Percentiles rank a stretch among this genome's conserved stretches.
Evolutionary conservation across 2,329 filamentous ascomycete genomes (phyloP).

Genomic region (Endoconidiophora laricicola): DNA sequence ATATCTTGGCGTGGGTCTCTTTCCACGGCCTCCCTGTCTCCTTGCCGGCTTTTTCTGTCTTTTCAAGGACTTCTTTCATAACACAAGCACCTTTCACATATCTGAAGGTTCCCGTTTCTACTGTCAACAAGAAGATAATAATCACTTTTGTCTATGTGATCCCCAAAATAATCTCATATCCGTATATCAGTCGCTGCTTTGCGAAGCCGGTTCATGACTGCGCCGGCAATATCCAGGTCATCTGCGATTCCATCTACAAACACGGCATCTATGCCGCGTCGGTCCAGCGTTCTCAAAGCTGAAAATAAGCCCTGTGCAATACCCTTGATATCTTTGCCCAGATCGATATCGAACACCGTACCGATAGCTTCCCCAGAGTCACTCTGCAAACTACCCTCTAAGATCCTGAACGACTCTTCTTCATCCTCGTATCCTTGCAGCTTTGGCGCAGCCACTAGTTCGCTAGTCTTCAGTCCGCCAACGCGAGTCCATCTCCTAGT

Average conservation of each 20-base stretch:
- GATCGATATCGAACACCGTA: constrained; percentile 48
- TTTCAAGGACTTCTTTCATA: no score
- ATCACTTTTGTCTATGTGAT: not conserved
- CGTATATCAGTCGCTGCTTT: constrained; percentile 54
- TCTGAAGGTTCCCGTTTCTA: no score
- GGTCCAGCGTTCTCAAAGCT: constrained; percentile 70
- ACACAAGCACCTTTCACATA: no score
- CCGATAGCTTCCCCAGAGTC: constrained; percentile 21
- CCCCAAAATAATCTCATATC: constrained; percentile 18
- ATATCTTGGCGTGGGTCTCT: not conserved
- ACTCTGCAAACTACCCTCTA: constrained; percentile 24
- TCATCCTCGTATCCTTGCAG: constrained; percentile 18
- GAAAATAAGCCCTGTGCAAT: constrained; percentile 84
- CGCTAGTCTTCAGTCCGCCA: constrained; percentile 23
- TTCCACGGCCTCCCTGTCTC: not conserved
- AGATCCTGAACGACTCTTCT: constrained; percentile 22
- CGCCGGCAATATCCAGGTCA: constrained; percentile 67
- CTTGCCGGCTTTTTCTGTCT: not conserved
- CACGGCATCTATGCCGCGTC: constrained; percentile 61
- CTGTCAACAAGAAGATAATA: no score
- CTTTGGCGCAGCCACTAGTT: constrained; percentile 17
- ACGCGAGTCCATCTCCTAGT: constrained; percentile 35
- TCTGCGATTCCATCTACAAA: constrained; percentile 79
- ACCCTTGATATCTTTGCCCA: constrained; percentile 52
- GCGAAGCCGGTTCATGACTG: constrained; percentile 67